Evolutionary conservation across 208 protist species (phyloP).

Genomic region (Acanthamoeba healyi): DNA sequence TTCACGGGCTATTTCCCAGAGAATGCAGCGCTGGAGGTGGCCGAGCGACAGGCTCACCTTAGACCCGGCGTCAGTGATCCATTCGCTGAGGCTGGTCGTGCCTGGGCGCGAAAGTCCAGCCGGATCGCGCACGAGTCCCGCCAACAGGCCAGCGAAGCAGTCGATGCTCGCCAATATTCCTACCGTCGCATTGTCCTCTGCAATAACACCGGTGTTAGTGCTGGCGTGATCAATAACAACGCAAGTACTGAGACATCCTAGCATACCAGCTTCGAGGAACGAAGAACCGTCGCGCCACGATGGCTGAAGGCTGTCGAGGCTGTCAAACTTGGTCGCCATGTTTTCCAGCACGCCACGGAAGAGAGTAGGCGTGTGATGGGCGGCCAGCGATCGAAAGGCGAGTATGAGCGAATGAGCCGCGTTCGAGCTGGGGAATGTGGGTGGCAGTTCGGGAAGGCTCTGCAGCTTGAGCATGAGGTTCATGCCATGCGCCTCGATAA

Average conservation of each 20-base stretch:
- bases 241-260: no score
- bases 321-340: slow-evolving; percentile 31
- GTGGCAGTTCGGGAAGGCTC: slow-evolving; percentile 22
- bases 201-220: neutral
- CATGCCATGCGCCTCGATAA: slow-evolving; percentile 61
- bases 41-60: slow-evolving; percentile 23
- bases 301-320: slow-evolving; percentile 45
- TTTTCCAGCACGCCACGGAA: slow-evolving; percentile 43
- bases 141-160: slow-evolving; percentile 19
- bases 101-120: slow-evolving; percentile 3
- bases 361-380: slow-evolving; percentile 23
- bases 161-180: slow-evolving; percentile 62
- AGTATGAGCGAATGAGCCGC: slow-evolving; percentile 46
- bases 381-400: slow-evolving; percentile 3
- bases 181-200: slow-evolving; percentile 1
- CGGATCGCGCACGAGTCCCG: slow-evolving; percentile 55
- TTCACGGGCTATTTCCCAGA: slow-evolving; percentile 67
- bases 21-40: slow-evolving; percentile 67
- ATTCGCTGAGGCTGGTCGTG: slow-evolving; percentile 28
- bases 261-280: slow-evolving; percentile 54
- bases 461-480: slow-evolving; percentile 43
- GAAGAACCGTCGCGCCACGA: slow-evolving; percentile 41
- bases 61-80: slow-evolving; percentile 21
- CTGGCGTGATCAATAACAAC: neutral
- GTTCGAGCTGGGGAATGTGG: neutral